A percentile compares a stretch with the other conserved stretches of the same genome.
phyloP scores from a whole-genome alignment of 1,284 basidiomycete species.

The Melampsora abietis-canadensis region DNA sequence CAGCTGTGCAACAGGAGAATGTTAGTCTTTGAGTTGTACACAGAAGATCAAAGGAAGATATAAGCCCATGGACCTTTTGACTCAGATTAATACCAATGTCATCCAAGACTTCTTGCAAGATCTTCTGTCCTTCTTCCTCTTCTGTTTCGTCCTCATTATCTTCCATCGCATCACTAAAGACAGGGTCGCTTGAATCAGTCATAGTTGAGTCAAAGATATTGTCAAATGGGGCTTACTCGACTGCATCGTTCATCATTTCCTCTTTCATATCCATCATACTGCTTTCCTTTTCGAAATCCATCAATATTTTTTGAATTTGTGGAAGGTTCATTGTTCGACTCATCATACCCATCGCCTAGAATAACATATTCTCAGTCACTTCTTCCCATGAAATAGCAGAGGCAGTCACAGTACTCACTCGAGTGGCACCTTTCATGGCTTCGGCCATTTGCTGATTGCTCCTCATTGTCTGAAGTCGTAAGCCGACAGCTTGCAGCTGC shows the following conservation, averaged over 20 bases:
- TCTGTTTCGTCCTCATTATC: slow-evolving; percentile 79
- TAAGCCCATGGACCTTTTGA: slow-evolving; percentile 67
- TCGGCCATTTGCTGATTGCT: slow-evolving; percentile 99
- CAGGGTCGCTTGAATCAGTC: not conserved
- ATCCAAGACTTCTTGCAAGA: slow-evolving; percentile 91
- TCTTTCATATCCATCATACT: slow-evolving; percentile 99
- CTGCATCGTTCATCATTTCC: slow-evolving; percentile 98
- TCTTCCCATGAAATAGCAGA: not conserved
- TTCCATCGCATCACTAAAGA: slow-evolving; percentile 78
- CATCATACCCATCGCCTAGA: slow-evolving; percentile 95
- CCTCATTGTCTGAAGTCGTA: slow-evolving; percentile 92
- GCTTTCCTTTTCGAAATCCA: slow-evolving; percentile 94
- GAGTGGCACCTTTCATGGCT: slow-evolving; percentile 95
- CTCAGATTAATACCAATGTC: slow-evolving; percentile 91
- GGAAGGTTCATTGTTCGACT: slow-evolving; percentile 93
- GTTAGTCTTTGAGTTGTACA: not conserved
- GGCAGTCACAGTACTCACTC: slow-evolving; percentile 61
- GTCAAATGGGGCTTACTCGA: slow-evolving; percentile 60
- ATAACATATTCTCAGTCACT: not conserved
- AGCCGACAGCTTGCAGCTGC: slow-evolving; percentile 90
- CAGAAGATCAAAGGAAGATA: not conserved
- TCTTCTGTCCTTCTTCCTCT: slow-evolving; percentile 92
- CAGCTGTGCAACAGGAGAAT: slow-evolving; percentile 12
- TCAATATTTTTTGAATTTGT: slow-evolving; percentile 91
- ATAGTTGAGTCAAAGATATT: not conserved